These are phyloP conservation scores for Pulveroboletus sp. DNA, from an alignment of 768 basidiomycete genomes.

Conservation along the genomic window DNA sequence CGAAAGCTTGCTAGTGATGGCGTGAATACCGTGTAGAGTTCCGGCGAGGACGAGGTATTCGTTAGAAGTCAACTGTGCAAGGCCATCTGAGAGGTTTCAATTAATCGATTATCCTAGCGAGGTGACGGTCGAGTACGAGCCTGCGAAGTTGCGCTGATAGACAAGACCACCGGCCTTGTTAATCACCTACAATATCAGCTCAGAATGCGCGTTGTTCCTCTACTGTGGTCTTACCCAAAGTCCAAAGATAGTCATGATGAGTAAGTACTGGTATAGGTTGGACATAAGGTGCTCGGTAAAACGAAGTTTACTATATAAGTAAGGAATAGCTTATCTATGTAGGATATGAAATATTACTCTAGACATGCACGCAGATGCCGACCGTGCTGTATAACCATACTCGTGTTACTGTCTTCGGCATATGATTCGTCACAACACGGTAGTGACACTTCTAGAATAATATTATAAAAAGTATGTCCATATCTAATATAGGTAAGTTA, in stretches of 20 bases:
- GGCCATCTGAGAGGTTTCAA: conserved; percentile 59
- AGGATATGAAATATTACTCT: no score
- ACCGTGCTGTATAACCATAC: no score
- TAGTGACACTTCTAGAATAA: no score
- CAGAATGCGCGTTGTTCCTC: background rate
- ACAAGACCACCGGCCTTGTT: conserved; percentile 98
- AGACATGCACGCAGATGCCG: no score
- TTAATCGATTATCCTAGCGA: background rate
- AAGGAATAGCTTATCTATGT: no score
- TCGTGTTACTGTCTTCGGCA: no score
- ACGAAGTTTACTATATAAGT: no score
- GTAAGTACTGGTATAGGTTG: background rate
- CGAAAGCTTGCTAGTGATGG: conserved; percentile 90
- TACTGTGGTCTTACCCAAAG: conserved; percentile 61
- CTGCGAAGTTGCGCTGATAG: conserved; percentile 88
- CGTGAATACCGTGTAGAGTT: conserved; percentile 95
- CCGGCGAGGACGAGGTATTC: conserved; percentile 95
- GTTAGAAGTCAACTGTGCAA: conserved; percentile 85
- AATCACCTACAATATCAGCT: conserved; percentile 58
- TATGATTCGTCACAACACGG: no score
- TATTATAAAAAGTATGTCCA: no score
- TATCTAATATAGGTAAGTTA: no score
- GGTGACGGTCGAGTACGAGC: conserved; percentile 36
- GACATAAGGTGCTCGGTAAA: no score
- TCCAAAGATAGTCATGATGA: conserved; percentile 69